Evolutionary conservation across 805 yeast genomes (phyloP).

Genomic region (Isabelozyma rhagii): DNA sequence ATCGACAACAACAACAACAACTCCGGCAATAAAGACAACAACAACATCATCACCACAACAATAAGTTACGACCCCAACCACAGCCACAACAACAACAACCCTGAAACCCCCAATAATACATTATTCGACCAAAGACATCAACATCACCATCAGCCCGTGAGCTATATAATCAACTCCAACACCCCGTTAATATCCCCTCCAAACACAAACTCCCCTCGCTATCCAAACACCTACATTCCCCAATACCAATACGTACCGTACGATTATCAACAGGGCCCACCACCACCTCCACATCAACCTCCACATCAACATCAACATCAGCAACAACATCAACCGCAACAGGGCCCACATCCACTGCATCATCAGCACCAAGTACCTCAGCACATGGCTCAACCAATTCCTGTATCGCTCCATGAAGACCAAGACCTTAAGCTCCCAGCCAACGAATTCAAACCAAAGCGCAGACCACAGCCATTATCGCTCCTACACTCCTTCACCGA

Average conservation of each 20-base stretch:
- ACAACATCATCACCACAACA: neutral
- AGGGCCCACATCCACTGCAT: neutral
- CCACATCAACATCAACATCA: neutral
- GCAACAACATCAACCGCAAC: no score
- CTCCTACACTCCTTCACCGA: conserved; percentile 29
- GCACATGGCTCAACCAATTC: conserved; percentile 2
- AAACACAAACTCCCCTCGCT: conserved; percentile 20
- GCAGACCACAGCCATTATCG: conserved; percentile 38
- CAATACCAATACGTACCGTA: neutral
- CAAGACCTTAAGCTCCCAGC: conserved; percentile 15
- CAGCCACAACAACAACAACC: neutral
- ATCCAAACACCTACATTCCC: conserved; percentile 7
- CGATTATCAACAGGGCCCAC: neutral
- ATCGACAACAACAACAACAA: conserved; percentile 2
- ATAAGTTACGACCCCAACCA: neutral
- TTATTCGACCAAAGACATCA: conserved; percentile 2
- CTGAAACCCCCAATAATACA: conserved; percentile 8
- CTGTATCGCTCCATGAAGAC: neutral
- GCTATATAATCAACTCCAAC: neutral
- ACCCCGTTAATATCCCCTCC: conserved; percentile 23
- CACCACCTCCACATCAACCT: neutral
- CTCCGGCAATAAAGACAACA: neutral
- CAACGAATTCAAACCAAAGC: conserved; percentile 32
- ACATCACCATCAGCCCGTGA: neutral
- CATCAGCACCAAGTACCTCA: conserved; percentile 1